A percentile compares a stretch with the other conserved stretches of the same genome.
Conservation (phyloP, 441 rosid species). For the Sinapis alba region DNA sequence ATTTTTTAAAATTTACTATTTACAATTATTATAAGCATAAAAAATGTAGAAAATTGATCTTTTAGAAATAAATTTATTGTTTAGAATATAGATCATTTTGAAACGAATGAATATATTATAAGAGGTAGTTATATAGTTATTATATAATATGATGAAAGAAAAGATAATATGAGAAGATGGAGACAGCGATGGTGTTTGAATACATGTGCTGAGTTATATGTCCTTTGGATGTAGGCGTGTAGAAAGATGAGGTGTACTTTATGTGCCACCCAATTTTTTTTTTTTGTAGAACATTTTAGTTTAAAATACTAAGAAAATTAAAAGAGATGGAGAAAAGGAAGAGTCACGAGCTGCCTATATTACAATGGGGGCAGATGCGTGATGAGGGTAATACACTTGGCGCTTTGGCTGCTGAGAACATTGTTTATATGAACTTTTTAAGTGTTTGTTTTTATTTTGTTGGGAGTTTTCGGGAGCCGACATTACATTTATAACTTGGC, state of each 20-base stretch:
- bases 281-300: not conserved
- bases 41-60: no score
- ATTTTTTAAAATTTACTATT: no score
- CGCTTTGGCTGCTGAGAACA: constrained; percentile 15
- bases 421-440: not conserved
- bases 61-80: no score
- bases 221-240: constrained; percentile 38
- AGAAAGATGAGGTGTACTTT: constrained; percentile 43
- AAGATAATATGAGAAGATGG: constrained; percentile 16
- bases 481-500: constrained; percentile 17
- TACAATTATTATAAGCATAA: no score
- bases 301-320: not conserved
- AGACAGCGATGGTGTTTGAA: constrained; percentile 31
- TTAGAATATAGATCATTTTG: no score
- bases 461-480: constrained; percentile 37
- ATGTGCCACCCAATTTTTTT: constrained; percentile 39
- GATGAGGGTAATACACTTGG: constrained; percentile 31
- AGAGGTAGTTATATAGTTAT: not conserved
- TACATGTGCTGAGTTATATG: constrained; percentile 34
- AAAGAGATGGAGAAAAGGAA: not conserved
- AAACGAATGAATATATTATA: no score
- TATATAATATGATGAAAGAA: not conserved
- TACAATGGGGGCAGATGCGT: constrained; percentile 34
- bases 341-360: constrained; percentile 34
- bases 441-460: constrained; percentile 29